Percentiles rank a stretch among this genome's conserved stretches.
Evolutionary conservation across 148 eudicot species (phyloP).

Genomic region (Beta vulgaris): DNA sequence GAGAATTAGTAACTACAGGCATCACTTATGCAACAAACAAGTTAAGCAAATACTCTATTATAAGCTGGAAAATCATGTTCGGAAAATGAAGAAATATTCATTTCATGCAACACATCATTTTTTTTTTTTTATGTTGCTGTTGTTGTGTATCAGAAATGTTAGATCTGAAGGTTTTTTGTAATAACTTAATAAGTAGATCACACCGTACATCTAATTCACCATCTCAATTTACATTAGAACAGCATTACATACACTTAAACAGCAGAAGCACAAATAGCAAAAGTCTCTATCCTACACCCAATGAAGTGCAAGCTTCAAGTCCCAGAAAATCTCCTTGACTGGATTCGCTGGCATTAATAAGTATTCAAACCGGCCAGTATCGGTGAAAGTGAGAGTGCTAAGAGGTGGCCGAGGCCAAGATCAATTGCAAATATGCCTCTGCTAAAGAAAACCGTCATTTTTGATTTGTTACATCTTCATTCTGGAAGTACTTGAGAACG

Average conservation of each 20-base stretch:
- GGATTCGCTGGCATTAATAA: neutral
- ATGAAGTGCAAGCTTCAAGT: conserved; percentile 11
- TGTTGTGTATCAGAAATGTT: neutral
- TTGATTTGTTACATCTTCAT: conserved; percentile 39
- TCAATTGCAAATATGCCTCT: neutral
- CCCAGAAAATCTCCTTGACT: neutral
- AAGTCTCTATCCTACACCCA: neutral
- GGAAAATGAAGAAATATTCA: no score
- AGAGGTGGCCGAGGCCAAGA: neutral
- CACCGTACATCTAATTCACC: conserved; percentile 1
- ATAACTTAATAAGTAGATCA: neutral
- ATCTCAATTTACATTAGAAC: neutral
- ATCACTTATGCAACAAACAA: no score
- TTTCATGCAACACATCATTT: no score
- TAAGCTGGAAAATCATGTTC: no score
- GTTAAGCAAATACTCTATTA: no score
- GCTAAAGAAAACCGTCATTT: conserved; percentile 25
- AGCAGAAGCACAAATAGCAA: neutral
- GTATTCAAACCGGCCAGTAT: neutral
- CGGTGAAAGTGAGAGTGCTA: neutral
- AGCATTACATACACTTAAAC: neutral
- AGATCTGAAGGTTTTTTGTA: neutral
- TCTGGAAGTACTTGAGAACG: conserved; percentile 72
- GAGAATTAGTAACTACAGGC: no score
- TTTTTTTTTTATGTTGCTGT: no score